Percentiles rank a stretch among this genome's conserved stretches.
Evolutionary conservation across 202 grass and related monocot genomes (phyloP).

Genomic region (Hordeum pubiflorum): DNA sequence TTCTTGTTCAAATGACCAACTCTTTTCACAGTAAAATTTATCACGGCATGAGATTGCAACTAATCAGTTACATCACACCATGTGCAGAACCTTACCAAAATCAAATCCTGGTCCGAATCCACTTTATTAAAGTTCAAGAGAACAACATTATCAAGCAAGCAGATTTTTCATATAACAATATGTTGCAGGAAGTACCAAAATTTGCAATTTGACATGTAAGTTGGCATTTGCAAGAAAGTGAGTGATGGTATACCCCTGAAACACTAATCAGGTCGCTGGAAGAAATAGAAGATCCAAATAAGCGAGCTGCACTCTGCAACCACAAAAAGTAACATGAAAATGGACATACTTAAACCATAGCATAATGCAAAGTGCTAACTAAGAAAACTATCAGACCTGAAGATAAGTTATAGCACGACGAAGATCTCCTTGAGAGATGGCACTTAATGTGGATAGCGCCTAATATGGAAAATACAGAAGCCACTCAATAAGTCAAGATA

Average conservation of each 20-base stretch:
- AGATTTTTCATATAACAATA: background rate
- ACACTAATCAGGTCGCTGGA: slow-evolving; percentile 80
- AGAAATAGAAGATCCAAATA: slow-evolving; percentile 87
- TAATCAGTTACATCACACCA: background rate
- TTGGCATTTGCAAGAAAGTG: slow-evolving; percentile 22
- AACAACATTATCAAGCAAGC: slow-evolving; percentile 1
- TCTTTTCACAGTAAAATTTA: background rate
- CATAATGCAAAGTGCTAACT: background rate
- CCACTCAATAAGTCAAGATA: slow-evolving; percentile 7
- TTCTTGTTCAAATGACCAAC: slow-evolving; percentile 13
- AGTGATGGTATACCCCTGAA: slow-evolving; percentile 67
- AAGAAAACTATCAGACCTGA: slow-evolving; percentile 52
- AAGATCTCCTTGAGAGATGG: slow-evolving; percentile 97
- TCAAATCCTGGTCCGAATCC: background rate
- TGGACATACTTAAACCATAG: background rate
- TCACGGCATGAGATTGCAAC: background rate
- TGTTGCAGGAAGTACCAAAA: slow-evolving; percentile 19
- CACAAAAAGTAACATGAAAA: background rate
- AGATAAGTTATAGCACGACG: slow-evolving; percentile 94
- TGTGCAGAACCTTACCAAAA: background rate
- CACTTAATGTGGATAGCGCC: slow-evolving; percentile 71
- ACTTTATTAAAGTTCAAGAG: background rate
- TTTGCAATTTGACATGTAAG: background rate
- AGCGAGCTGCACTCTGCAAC: slow-evolving; percentile 92
- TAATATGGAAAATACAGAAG: slow-evolving; percentile 45